These are phyloP conservation scores for Penicillium arizonense DNA, from an alignment of 495 filamentous ascomycete genomes.

Conservation along the genomic window DNA sequence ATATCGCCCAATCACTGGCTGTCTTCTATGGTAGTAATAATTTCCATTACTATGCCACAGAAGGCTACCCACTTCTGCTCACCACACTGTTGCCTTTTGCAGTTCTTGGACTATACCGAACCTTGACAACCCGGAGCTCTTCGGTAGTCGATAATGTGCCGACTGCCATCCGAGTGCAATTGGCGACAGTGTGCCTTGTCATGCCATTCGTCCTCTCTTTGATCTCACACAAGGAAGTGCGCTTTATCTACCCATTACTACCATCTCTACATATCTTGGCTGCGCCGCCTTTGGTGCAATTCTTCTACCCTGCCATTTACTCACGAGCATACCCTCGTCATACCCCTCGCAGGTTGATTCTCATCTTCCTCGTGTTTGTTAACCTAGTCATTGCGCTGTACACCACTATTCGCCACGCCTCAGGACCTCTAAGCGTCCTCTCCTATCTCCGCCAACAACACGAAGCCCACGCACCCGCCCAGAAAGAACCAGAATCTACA, in stretches of 20 bases:
- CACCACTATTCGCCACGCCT: conserved; percentile 72
- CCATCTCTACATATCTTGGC: conserved; percentile 81
- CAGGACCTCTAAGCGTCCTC: conserved; percentile 70
- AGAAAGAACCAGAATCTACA: neutral
- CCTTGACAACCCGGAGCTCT: conserved; percentile 32
- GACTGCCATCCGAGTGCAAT: conserved; percentile 48
- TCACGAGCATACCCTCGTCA: conserved; percentile 22
- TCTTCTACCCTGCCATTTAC: conserved; percentile 54
- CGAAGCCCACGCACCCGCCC: conserved; percentile 40
- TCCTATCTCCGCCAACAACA: conserved; percentile 72
- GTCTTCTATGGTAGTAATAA: conserved; percentile 91
- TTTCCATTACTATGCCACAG: conserved; percentile 88
- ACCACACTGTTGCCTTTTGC: conserved; percentile 81
- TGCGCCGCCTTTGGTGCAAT: conserved; percentile 62
- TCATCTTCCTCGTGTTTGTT: conserved; percentile 57
- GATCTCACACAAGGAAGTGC: conserved; percentile 95
- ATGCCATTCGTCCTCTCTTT: conserved; percentile 67
- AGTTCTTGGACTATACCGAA: conserved; percentile 60
- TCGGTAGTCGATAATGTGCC: conserved; percentile 24
- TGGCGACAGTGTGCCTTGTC: conserved; percentile 58
- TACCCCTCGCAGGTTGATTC: conserved; percentile 49
- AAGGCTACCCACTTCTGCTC: conserved; percentile 85
- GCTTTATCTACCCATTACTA: conserved; percentile 92
- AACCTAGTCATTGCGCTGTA: conserved; percentile 76
- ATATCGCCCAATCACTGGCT: conserved; percentile 80